These are phyloP conservation scores for Coniochaeta sp. DNA, from an alignment of 2,329 filamentous ascomycete genomes.

Conservation along the genomic window DNA sequence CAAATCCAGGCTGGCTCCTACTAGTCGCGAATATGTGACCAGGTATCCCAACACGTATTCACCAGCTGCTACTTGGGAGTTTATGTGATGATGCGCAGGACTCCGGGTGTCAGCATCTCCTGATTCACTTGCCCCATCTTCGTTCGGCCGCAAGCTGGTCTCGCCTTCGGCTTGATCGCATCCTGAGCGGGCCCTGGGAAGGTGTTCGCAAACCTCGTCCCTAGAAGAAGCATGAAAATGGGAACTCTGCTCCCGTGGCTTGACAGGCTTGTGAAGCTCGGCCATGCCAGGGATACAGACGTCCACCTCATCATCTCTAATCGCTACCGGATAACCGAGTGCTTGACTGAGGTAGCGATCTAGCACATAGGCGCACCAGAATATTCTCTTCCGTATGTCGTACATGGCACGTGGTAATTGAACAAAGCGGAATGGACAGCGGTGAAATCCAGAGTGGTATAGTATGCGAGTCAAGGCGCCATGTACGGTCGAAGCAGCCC, in stretches of 20 bases:
- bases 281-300: neutral
- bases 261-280: conserved; percentile 15
- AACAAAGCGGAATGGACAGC: conserved; percentile 41
- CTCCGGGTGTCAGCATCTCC: conserved; percentile 2
- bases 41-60: conserved; percentile 11
- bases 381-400: conserved; percentile 29
- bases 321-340: conserved; percentile 1
- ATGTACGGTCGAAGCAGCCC: conserved; percentile 38
- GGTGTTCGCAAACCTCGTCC: conserved; percentile 8
- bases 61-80: conserved; percentile 5
- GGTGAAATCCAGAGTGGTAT: conserved; percentile 40
- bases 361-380: conserved; percentile 30
- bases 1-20: conserved; percentile 12
- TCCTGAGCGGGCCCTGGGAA: conserved; percentile 5
- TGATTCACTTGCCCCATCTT: neutral
- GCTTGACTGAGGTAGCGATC: conserved; percentile 16
- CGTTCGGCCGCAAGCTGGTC: neutral
- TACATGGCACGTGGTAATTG: conserved; percentile 26
- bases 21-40: conserved; percentile 12
- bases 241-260: neutral
- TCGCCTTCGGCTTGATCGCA: neutral
- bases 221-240: neutral
- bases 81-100: conserved; percentile 5
- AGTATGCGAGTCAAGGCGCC: conserved; percentile 37
- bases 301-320: neutral